Base-by-base conservation (phyloP, 345 rosid species). In the Erysimum cheiranthoides region DNA sequence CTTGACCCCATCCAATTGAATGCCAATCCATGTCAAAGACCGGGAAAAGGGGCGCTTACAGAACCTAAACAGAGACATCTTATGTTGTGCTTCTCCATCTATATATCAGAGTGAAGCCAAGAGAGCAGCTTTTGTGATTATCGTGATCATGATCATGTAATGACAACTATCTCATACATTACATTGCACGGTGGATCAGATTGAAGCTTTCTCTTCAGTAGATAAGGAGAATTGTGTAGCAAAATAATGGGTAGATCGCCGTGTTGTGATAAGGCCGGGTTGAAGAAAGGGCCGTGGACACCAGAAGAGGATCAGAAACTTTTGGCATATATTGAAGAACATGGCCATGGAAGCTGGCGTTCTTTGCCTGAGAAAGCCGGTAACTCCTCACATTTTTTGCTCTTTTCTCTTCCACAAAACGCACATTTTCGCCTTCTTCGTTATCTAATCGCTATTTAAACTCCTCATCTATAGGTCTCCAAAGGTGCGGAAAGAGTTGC, bases 271-370 rank as follows among this genome's bases (percentile, higher is more conserved):
- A 91, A 93, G 80, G 87, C 84, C 1, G 98, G 97, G 1, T 73
- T 93, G 74, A 93, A 93, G 90, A 93, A 89, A 89, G 98, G 98
- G 17, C 98, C 98, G 21, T 93, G 98, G 98, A 93, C 96, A 34
- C 93, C 90, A 11, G 98, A 91, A 81, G 98, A 91, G 75, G 98
- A 93, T 78, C 96, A 91, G 71, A 93, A 93, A 68, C 98, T 93
- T 76, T 73, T 93, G 50, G 98, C 91, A 69, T 91, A 85, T 79
- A 88, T 93, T 42, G 96, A 93, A 78, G 96, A 93, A 73, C 89
- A 91, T 69, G 97, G 98, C 59, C 96, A 89, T 80, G 98, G 98
- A 71, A 91, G 97, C 83, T 93, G 97, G 98, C 93, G 97, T 31
- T 85, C 91, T 67, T 79, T 93, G 78, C 98, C 98, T 1, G 76